A percentile compares a stretch with the other conserved stretches of the same genome.
Conservation (phyloP, 2,329 filamentous ascomycete genomes). For the Calonectria montana region DNA sequence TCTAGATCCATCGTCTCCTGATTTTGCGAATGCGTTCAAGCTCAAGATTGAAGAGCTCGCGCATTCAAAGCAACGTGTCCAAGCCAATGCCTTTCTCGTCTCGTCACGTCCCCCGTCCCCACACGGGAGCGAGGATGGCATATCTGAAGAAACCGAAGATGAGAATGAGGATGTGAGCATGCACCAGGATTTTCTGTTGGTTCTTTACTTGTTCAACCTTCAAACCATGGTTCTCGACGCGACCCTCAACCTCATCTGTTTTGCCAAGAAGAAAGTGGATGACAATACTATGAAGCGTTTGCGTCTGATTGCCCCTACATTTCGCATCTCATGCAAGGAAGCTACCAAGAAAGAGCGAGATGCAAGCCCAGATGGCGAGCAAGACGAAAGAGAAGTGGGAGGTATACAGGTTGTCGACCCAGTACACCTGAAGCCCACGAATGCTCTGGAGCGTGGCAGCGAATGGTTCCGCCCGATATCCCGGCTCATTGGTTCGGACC, state of each 20-base stretch:
- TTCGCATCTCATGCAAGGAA: not conserved
- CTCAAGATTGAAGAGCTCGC: constrained; percentile 11
- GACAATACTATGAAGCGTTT: constrained; percentile 3
- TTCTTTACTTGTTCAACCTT: constrained; percentile 18
- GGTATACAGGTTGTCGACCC: constrained; percentile 21
- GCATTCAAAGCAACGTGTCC: not conserved
- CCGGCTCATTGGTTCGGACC: constrained; percentile 18
- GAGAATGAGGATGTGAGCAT: constrained; percentile 5
- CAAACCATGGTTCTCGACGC: constrained; percentile 21
- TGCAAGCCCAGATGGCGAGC: not conserved
- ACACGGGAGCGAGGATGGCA: not conserved
- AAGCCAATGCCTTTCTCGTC: constrained; percentile 7
- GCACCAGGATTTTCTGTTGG: constrained; percentile 20
- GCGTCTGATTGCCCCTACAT: not conserved
- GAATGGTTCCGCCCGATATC: constrained; percentile 11
- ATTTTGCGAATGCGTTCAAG: constrained; percentile 4
- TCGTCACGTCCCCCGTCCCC: not conserved
- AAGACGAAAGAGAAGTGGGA: not conserved
- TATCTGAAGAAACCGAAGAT: not conserved
- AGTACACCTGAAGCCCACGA: constrained; percentile 24
- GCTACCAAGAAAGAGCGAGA: not conserved
- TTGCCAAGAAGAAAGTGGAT: constrained; percentile 15
- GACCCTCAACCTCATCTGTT: constrained; percentile 11
- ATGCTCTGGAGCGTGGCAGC: constrained; percentile 15
- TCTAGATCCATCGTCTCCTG: not conserved